Base-by-base conservation (phyloP, 495 filamentous ascomycete genomes). In the Ramalina intermedia region DNA sequence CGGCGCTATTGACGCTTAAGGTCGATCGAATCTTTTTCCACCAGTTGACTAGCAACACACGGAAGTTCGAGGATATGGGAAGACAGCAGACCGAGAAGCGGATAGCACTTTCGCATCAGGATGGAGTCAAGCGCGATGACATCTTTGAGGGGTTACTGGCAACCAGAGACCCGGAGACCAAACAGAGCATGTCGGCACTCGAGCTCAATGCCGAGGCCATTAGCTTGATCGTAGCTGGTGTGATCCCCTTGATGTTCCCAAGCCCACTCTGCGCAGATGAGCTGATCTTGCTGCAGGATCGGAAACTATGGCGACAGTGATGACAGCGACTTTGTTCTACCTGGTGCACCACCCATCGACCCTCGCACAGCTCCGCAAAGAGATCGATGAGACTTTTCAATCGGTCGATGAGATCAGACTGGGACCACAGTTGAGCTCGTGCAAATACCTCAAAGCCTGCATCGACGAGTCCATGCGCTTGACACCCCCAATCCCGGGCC, bases 391-490 rank as follows among this genome's bases (percentile, higher is more conserved):
- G 43, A 64, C 51, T 18, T 82, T 81, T 58, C 5, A 29, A 26
- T 60, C 63, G 39, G 63, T 71, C 20, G 77, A 80, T 44, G 70
- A 73, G 14, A 76, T 81, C 50, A 54, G 60, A 43, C 64, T 66
- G 9, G 60, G 64, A 2, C 58, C 69, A 18, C 64, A 63, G 39
- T 68, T 76, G 3, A 72, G 47, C 12, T 49, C 44, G 8, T 73
- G 67, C 55, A 36, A 52, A 7, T 70, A 69, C 29, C 68, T 87
- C 3, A 69, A 70, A 47, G 72, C 75, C 0, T 74, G 80, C 61
- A 78, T 87, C 56, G 81, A 87, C 59, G 84, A 88, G 53, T 69
- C 79, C 3, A 75, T 88, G 71, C 79, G 84, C 41, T 63, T 88
- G 49, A 74, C 73, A 0, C 83, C 84, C 12, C 72, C 82, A 1